Conservation (phyloP, 306 rosid species). For the Prunus davidiana region DNA sequence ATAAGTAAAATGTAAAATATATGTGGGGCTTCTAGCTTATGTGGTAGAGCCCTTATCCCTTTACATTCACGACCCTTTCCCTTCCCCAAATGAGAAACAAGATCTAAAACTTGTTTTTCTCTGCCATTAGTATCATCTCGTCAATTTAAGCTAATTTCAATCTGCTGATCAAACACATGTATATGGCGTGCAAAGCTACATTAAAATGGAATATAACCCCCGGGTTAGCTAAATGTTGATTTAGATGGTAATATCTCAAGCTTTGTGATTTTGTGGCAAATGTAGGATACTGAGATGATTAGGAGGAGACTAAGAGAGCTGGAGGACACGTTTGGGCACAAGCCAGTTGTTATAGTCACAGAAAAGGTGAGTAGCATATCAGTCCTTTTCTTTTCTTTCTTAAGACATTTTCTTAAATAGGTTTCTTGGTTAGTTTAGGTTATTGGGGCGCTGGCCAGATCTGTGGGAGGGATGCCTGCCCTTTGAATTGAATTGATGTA, state of each 20-base stretch:
- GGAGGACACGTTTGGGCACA: slow-evolving; percentile 52
- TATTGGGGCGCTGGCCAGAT: background rate
- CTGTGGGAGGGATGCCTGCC: background rate
- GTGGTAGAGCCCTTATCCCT: background rate
- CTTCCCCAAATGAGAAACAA: background rate
- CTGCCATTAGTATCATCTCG: background rate
- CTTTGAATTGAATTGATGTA: background rate
- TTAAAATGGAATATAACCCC: background rate
- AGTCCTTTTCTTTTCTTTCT: background rate
- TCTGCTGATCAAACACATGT: background rate
- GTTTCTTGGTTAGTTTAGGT: background rate
- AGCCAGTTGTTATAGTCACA: slow-evolving; percentile 63
- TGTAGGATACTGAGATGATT: slow-evolving; percentile 61
- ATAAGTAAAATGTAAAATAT: background rate
- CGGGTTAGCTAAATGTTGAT: background rate
- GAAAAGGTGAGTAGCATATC: slow-evolving; percentile 59
- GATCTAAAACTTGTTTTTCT: background rate
- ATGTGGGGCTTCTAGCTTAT: background rate
- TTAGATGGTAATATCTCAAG: slow-evolving; percentile 1
- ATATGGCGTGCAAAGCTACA: background rate
- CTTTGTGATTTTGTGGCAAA: background rate
- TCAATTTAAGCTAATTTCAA: background rate
- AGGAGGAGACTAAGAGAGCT: slow-evolving; percentile 51
- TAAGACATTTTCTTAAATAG: background rate
- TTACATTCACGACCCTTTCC: background rate